Conservation (phyloP, 2,329 filamentous ascomycete genomes). For the Madurella fahalii region DNA sequence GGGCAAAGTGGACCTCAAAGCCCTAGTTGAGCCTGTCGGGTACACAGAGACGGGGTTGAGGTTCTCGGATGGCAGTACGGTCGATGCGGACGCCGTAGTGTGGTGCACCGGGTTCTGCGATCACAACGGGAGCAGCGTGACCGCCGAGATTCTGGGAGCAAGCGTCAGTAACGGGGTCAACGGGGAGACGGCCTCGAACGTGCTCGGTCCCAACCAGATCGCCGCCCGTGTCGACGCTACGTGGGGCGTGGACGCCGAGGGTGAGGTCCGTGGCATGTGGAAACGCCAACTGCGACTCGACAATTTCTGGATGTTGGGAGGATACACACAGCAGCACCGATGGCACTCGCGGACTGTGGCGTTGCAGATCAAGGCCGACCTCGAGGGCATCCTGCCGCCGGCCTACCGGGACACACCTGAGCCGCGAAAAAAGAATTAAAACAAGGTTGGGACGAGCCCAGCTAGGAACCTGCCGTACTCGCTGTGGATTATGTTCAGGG, state of each 20-base stretch:
- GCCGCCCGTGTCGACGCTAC: conserved; percentile 34
- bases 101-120: conserved; percentile 41
- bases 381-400: conserved; percentile 34
- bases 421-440: neutral
- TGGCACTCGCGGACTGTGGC: conserved; percentile 32
- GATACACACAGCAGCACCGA: conserved; percentile 32
- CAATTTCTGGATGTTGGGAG: conserved; percentile 36
- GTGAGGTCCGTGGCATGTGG: conserved; percentile 40
- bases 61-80: conserved; percentile 33
- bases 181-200: neutral
- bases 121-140: conserved; percentile 28
- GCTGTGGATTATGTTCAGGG: no score
- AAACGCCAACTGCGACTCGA: conserved; percentile 33
- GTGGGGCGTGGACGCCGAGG: conserved; percentile 40
- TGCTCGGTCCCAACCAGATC: conserved; percentile 29
- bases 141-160: conserved; percentile 29
- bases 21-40: conserved; percentile 29
- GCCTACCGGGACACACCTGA: conserved; percentile 28
- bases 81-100: conserved; percentile 36
- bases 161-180: neutral
- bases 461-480: no score
- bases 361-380: conserved; percentile 34
- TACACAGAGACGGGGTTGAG: conserved; percentile 32
- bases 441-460: no score
- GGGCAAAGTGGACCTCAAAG: conserved; percentile 31